phyloP scores from a whole-genome alignment of 257 asterid species.

The Lantana camara region DNA sequence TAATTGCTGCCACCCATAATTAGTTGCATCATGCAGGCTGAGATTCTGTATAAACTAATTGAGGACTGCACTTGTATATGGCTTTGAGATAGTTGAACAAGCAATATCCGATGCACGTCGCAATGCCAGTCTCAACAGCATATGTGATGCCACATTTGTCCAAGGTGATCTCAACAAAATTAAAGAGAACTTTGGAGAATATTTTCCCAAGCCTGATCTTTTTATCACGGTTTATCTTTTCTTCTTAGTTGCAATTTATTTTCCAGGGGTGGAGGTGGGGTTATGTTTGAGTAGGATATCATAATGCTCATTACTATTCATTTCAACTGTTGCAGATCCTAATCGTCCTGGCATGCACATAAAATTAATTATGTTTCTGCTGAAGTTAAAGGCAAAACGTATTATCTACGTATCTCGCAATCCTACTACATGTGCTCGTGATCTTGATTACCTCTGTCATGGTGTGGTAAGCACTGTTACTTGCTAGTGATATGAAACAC shows the following conservation, averaged over 20 bases:
- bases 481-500: too few relatives aligned
- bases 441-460: conserved; percentile 95
- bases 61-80: conserved; percentile 83
- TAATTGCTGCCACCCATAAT: conserved; percentile 22
- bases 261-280: too few relatives aligned
- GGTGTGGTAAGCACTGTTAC: conserved; percentile 65
- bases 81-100: conserved; percentile 90
- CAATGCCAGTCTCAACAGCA: conserved; percentile 81
- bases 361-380: conserved; percentile 75
- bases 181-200: conserved; percentile 71
- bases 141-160: conserved; percentile 79
- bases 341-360: conserved; percentile 99
- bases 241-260: conserved; percentile 32
- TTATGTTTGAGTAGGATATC: too few relatives aligned
- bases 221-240: conserved; percentile 78
- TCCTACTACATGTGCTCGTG: conserved; percentile 98
- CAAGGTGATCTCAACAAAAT: conserved; percentile 95
- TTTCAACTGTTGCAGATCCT: conserved; percentile 65
- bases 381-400: conserved; percentile 63
- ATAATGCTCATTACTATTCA: neutral
- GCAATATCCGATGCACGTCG: conserved; percentile 87
- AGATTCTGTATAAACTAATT: conserved; percentile 74
- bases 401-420: conserved; percentile 88
- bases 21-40: conserved; percentile 66
- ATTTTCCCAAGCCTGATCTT: conserved; percentile 88